A percentile compares a stretch with the other conserved stretches of the same genome.
Conservation (phyloP, 441 rosid genomes). For the Pelargonium australe region DNA sequence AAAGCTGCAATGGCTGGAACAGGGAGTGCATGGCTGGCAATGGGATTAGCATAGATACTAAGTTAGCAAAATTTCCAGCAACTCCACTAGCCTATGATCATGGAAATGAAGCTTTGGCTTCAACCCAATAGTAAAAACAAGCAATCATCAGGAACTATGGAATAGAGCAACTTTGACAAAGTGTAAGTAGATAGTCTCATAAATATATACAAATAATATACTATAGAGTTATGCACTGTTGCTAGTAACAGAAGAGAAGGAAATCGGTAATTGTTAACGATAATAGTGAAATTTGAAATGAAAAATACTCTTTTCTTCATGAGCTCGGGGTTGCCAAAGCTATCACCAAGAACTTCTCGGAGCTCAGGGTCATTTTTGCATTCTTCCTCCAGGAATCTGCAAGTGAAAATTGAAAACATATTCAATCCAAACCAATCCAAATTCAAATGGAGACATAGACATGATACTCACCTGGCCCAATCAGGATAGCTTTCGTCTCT, state of each 20-base stretch:
- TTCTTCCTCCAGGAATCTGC: slow-evolving; percentile 72
- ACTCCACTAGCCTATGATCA: neutral
- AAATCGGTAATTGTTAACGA: neutral
- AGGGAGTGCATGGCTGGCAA: neutral
- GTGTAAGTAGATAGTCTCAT: too few relatives aligned
- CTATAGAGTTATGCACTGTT: too few relatives aligned
- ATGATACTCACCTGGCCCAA: slow-evolving; percentile 63
- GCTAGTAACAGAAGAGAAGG: neutral
- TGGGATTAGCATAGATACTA: too few relatives aligned
- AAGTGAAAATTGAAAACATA: neutral
- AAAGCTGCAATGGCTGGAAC: neutral
- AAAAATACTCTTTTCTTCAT: slow-evolving; percentile 70
- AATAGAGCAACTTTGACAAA: neutral
- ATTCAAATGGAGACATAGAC: slow-evolving; percentile 17
- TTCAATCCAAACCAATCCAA: slow-evolving; percentile 26
- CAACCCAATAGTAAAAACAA: neutral
- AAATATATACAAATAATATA: too few relatives aligned
- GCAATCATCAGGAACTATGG: neutral
- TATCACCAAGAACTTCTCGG: slow-evolving; percentile 84
- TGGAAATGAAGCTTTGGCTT: neutral
- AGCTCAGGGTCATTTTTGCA: slow-evolving; percentile 82
- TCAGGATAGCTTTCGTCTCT: slow-evolving; percentile 80
- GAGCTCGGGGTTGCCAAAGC: slow-evolving; percentile 82
- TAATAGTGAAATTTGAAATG: neutral
- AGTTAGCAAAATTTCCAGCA: neutral